Base-by-base conservation (phyloP, 1,139 yeast species). In the Saccharomycopsis crataegensis region DNA sequence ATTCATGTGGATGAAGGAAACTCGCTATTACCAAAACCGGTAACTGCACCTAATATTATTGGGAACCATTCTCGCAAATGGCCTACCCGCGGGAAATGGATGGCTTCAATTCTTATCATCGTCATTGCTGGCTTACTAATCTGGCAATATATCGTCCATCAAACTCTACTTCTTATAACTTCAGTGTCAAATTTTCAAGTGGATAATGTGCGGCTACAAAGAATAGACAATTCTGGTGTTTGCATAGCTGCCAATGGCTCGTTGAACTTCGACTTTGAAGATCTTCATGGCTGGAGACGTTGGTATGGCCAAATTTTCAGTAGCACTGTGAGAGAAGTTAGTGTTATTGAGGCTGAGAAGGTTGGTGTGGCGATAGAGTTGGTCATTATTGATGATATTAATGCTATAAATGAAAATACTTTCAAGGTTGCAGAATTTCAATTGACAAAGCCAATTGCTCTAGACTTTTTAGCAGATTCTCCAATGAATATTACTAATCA, bases 151-250 rank as follows among this genome's bases (percentile, higher is more conserved):
- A 8, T 43, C 12, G 8, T 51, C 11, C 9, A 8, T 33, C 36
- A 22, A 22, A 41, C 51, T 16, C 51, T 11, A 32, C 22, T 28
- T 7, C n/a, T 46, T 3, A 43, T 51, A 32, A 43, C 16, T 36
- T 33, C 43, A 14, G 51, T 53, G 6, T 17, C 43, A 11, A 51
- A 51, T 17, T 48, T 53, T 34, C 12, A 47, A 14, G 16, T 51
- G 14, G 14, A 42, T n/a, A 11, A 40, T 7, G 8, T 51, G 12
- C 43, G 44, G 28, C n/a, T 53, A 14, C 38, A 12, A 4, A 51
- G 46, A 31, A 32, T 53, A 8, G 46, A 44, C 33, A 41, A 53
- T 34, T n/a, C n/a, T 3, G 56, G 56, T 4, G 8, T 46, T 5
- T 31, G 17, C 9, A 37, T 46, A 3, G 31, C 43, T 14, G 12